Evolutionary conservation across 345 rosid species (phyloP).

Genomic region (Rhodamnia rubescens): DNA sequence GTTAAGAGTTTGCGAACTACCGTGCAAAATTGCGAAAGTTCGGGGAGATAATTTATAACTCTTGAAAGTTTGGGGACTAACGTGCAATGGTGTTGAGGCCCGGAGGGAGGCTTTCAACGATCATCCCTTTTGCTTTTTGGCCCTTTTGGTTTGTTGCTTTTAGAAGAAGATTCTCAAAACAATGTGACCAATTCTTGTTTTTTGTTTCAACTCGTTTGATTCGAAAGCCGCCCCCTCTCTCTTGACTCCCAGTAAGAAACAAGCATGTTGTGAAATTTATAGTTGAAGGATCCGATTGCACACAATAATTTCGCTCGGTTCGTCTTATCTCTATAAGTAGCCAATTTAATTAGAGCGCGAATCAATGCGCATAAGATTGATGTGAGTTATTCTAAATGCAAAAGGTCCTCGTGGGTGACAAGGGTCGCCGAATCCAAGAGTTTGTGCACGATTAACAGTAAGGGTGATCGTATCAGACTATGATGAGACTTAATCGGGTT

Average conservation of each 20-base stretch:
- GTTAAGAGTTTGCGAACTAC: background rate
- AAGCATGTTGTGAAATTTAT: background rate
- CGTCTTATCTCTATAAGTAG: background rate
- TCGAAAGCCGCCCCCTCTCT: background rate
- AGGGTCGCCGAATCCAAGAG: background rate
- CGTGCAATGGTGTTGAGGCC: background rate
- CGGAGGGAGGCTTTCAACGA: background rate
- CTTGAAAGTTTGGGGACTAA: background rate
- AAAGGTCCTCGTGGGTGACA: background rate
- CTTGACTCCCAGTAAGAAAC: background rate
- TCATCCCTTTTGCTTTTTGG: background rate
- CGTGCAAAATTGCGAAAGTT: background rate
- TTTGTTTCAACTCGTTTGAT: background rate
- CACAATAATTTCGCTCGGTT: background rate
- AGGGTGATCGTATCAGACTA: accelerated
- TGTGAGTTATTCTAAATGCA: accelerated
- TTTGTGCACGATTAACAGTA: background rate
- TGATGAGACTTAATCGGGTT: background rate
- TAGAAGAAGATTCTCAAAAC: background rate
- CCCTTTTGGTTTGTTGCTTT: background rate
- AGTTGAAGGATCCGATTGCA: background rate
- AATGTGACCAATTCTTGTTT: background rate
- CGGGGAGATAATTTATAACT: background rate
- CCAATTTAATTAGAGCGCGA: background rate
- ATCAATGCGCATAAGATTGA: background rate